Evolutionary conservation across 768 basidiomycete genomes (phyloP).

Genomic region (Tylopilus sp.): DNA sequence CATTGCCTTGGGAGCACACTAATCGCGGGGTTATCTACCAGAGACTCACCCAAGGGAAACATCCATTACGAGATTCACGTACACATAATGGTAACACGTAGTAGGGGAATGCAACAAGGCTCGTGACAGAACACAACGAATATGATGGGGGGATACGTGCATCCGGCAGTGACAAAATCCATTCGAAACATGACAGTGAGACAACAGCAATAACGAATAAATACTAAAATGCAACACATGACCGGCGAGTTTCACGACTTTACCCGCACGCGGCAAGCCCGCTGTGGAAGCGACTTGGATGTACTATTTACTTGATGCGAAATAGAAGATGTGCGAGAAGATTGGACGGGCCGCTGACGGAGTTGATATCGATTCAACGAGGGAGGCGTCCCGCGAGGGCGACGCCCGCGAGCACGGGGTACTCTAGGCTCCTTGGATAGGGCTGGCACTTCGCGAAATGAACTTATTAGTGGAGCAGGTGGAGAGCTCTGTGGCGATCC

Average conservation of each 20-base stretch:
- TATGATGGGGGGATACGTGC: neutral
- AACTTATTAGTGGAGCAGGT: slow-evolving; percentile 4
- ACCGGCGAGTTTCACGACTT: neutral
- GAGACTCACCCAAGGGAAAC: neutral
- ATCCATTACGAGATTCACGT: slow-evolving; percentile 7
- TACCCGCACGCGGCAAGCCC: slow-evolving; percentile 12
- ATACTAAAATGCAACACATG: slow-evolving; percentile 14
- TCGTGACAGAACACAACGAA: neutral
- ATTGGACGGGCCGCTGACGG: slow-evolving; percentile 25
- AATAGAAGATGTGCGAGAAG: slow-evolving; percentile 12
- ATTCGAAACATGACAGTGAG: slow-evolving; percentile 9
- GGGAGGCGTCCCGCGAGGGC: slow-evolving; percentile 3
- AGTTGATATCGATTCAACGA: slow-evolving; percentile 28
- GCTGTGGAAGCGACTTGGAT: slow-evolving; percentile 14
- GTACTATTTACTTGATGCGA: slow-evolving; percentile 14
- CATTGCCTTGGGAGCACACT: neutral
- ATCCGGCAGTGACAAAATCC: slow-evolving; percentile 7
- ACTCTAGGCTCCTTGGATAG: slow-evolving; percentile 5
- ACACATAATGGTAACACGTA: slow-evolving; percentile 12
- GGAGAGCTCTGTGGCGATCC: slow-evolving; percentile 4
- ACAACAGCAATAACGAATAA: slow-evolving; percentile 39
- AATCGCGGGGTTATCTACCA: neutral
- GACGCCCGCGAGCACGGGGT: slow-evolving; percentile 11
- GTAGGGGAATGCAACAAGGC: neutral
- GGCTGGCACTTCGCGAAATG: slow-evolving; percentile 9